phyloP scores from a whole-genome alignment of 78 protist genomes.

The Anaeramoeba flamelloides region DNA sequence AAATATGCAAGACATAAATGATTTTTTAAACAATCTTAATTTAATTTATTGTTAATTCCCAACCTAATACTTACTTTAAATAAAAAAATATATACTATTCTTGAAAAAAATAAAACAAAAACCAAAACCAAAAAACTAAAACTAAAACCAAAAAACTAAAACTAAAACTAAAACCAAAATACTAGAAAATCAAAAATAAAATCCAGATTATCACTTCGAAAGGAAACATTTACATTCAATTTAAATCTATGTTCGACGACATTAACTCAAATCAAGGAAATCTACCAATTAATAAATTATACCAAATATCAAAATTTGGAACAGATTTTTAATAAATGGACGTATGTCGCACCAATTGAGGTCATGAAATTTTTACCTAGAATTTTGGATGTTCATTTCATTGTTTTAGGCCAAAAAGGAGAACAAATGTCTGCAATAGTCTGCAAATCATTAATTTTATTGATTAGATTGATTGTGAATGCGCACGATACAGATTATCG shows the following conservation, averaged over 20 bases:
- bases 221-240: not conserved
- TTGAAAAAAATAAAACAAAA: no score
- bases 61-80: no score
- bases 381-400: not conserved
- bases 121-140: no score
- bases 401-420: not conserved
- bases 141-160: no score
- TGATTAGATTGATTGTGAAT: not conserved
- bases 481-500: not conserved
- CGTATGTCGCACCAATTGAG: not conserved
- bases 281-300: not conserved
- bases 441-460: not conserved
- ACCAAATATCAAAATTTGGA: not conserved
- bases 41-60: no score
- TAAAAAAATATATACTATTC: no score
- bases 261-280: not conserved
- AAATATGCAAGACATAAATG: no score
- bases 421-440: not conserved
- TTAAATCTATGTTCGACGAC: not conserved
- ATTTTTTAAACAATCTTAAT: no score
- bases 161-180: not conserved
- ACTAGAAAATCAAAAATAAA: not conserved
- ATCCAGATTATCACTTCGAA: not conserved
- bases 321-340: not conserved
- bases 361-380: not conserved